Percentiles rank a stretch among this genome's conserved stretches.
Evolutionary conservation across 2,329 filamentous ascomycete species (phyloP).

Genomic region (Monosporascus sp.): DNA sequence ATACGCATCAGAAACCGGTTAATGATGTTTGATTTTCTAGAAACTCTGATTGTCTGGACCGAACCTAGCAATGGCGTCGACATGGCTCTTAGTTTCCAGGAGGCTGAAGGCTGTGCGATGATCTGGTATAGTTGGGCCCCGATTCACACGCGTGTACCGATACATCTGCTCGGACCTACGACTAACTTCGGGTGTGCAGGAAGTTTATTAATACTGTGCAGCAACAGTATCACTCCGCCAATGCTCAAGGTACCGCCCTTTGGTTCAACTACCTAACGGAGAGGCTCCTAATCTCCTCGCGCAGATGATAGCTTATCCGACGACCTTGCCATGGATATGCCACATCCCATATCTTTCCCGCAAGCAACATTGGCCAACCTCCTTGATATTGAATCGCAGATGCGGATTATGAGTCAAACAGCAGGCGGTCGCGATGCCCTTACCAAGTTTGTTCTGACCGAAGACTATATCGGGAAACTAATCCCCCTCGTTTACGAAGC

Average conservation of each 20-base stretch:
- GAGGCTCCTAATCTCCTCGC: neutral
- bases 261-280: conserved; percentile 19
- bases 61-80: conserved; percentile 78
- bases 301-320: conserved; percentile 84
- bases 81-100: conserved; percentile 98
- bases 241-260: conserved; percentile 53
- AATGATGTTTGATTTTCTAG: conserved; percentile 38
- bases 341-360: conserved; percentile 68
- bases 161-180: neutral
- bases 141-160: neutral
- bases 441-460: conserved; percentile 77
- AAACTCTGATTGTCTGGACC: conserved; percentile 98
- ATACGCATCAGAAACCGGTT: neutral
- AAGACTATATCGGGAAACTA: conserved; percentile 83
- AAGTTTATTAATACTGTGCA: conserved; percentile 88
- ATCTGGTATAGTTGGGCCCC: conserved; percentile 66
- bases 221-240: conserved; percentile 59
- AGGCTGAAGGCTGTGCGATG: conserved; percentile 84
- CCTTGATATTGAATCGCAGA: conserved; percentile 75
- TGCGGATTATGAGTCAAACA: conserved; percentile 72
- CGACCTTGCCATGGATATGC: conserved; percentile 71
- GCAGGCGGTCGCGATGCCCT: conserved; percentile 77
- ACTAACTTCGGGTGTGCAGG: conserved; percentile 46
- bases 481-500: conserved; percentile 82
- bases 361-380: conserved; percentile 77